Evolutionary conservation across 345 rosid genomes (phyloP), one percentile per base, ranked within the genome.

Genomic region (Brassica napus): DNA sequence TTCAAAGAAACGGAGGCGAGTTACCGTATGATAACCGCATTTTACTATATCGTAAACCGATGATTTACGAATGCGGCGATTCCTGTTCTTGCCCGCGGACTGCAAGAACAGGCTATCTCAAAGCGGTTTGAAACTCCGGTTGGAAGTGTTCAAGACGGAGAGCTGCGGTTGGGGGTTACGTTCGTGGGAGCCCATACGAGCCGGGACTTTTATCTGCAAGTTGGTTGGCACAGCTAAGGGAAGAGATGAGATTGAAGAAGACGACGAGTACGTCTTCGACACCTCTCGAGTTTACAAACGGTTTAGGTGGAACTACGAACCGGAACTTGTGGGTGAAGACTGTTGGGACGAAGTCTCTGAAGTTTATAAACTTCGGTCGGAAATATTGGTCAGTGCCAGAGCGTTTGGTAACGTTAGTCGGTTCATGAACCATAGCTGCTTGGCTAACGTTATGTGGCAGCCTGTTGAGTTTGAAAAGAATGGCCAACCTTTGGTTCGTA

Each of bases 181-280:
- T 42, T 83, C 87, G 1, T 84, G 49, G 79, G 76, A 76, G 14
- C 78, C 75, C 1, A 90, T 90, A 30, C 85, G 86, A 0, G 52
- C 68, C 0, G 90, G 90, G 3, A 82, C 84, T 10, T 87, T 83
- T 69, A 79, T 88, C 0, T 88, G 88, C 12, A 90, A 88, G 55
- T 85, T 85, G 66, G 82, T 77, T 3, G 89, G 90, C 10, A 71
- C 65, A 47, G 37, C 23, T 0, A 60, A 35, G 58, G 58, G 31
- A 55, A 59, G 52, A 10, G 14, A 80, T n/a, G 59, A 80, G 28
- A n/a, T 72, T 14, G 65, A 52, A 10, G 75, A 67, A 2, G 66
- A 18, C 4, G 71, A 74, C 4, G 89, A 85, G 1, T 87, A 89
- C 34, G 7, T 89, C n/a, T 91, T 94, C 30, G 87, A 89, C 73